Evolutionary conservation across 2,329 filamentous ascomycete genomes (phyloP), one percentile per base, ranked within the genome.

Genomic region (Pseudocercospora eumusae): DNA sequence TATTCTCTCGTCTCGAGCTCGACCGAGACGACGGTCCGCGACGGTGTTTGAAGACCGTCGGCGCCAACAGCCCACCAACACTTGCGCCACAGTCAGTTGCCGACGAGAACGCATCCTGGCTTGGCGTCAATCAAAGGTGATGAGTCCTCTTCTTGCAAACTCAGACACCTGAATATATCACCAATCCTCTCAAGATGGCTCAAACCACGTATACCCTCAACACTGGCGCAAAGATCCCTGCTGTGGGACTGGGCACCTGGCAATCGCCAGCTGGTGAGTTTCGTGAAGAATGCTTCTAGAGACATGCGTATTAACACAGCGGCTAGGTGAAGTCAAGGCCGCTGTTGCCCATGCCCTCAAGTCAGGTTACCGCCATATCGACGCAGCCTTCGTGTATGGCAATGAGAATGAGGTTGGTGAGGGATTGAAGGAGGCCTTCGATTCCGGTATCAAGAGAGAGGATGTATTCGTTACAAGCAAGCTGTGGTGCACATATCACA

Each of bases 391-490:
- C 80, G 89, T 87, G 78, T 92, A 92, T 77, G 87, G 82, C 69
- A 93, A 96, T 75, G 92, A 96, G 78, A 84, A 88, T 53, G 90
- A 93, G 75, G 91, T 96, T 15, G 92, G 92, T 66, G 80, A 87
- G 73, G 92, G 89, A 9, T 83, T 96, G 58, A 85, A 86, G 73
- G 87, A 90, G 60, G 91, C 89, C 28, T 86, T 93, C 71, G 71
- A 68, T 44, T 79, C 85, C 4, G 90, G 90, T 23, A 81, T 84
- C 70, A 89, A 88, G 82, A 85, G 91, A 64, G 85, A 89, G 74
- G 90, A 96, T 61, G 78, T 96, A 64, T 96, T 95, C 78, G 85
- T 96, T 62, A 90, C 91, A 59, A 91, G 88, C 71, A 96, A 96
- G 83, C 84, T 93, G 40, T 96, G 91, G 90, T 88, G 87, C 72